phyloP scores from a whole-genome alignment of 2,329 filamentous ascomycete genomes.

The Alternaria gaisen region DNA sequence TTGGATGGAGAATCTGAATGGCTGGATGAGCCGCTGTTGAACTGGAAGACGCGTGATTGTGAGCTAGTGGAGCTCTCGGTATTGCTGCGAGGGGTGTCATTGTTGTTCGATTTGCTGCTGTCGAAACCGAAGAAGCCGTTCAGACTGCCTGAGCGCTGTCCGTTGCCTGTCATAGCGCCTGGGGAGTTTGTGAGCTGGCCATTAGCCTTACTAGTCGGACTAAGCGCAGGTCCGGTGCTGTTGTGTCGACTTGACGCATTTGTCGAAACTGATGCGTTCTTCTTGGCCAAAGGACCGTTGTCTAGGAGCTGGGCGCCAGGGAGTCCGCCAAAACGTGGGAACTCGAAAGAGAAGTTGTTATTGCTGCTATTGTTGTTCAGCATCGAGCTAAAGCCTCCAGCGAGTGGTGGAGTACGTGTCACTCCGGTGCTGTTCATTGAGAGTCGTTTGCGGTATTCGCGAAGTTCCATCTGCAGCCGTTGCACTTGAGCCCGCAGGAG shows the following conservation, averaged over 20 bases:
- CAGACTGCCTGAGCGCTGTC: constrained; percentile 47
- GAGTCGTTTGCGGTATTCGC: constrained; percentile 89
- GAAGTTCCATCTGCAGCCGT: constrained; percentile 82
- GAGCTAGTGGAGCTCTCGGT: constrained; percentile 54
- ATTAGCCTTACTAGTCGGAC: constrained; percentile 46
- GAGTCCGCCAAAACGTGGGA: constrained; percentile 88
- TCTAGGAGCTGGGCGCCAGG: constrained; percentile 64
- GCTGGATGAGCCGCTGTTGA: constrained; percentile 58
- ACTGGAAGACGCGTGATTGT: constrained; percentile 60
- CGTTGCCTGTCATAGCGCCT: constrained; percentile 43
- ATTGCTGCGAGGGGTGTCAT: constrained; percentile 38
- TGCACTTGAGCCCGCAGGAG: constrained; percentile 87
- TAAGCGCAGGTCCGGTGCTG: constrained; percentile 47
- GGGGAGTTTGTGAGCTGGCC: constrained; percentile 39
- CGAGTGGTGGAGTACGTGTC: constrained; percentile 58
- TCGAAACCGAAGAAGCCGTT: constrained; percentile 37
- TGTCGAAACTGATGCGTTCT: constrained; percentile 35
- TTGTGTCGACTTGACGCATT: constrained; percentile 41
- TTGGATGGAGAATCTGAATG: constrained; percentile 62
- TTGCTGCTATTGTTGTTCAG: constrained; percentile 68
- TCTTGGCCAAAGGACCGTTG: constrained; percentile 53
- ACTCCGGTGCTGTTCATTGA: constrained; percentile 65
- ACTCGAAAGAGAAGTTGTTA: constrained; percentile 93
- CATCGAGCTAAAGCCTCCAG: constrained; percentile 56
- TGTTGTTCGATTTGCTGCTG: constrained; percentile 22